Evolutionary conservation across 805 yeast species (phyloP).

Genomic region (Lachancea cidri): DNA sequence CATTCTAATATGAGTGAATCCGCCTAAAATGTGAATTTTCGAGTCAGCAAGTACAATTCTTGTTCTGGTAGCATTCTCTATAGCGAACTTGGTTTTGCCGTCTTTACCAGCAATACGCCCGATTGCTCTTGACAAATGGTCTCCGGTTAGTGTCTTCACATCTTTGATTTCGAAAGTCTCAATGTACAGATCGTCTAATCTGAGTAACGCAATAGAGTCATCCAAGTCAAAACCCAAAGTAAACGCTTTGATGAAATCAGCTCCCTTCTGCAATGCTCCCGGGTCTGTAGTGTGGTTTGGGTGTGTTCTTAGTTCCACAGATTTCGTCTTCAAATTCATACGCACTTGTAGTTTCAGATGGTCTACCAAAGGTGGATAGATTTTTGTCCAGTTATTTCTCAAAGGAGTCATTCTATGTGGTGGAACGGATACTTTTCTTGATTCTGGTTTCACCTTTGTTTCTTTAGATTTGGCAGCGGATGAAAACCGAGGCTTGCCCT

Average conservation of each 20-base stretch:
- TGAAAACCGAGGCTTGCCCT: conserved; percentile 82
- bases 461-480: conserved; percentile 58
- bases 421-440: conserved; percentile 88
- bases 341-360: conserved; percentile 92
- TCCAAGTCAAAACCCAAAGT: conserved; percentile 95
- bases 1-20: conserved; percentile 93
- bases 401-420: conserved; percentile 97
- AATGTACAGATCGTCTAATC: conserved; percentile 92
- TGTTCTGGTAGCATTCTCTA: conserved; percentile 97
- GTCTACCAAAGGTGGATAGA: conserved; percentile 93
- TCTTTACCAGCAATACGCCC: conserved; percentile 99
- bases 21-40: conserved; percentile 94
- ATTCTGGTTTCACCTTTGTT: conserved; percentile 70
- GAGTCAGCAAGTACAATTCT: conserved; percentile 96
- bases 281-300: conserved; percentile 79
- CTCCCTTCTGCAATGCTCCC: conserved; percentile 96
- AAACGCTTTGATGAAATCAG: conserved; percentile 93
- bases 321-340: conserved; percentile 84
- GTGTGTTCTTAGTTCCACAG: conserved; percentile 82
- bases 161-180: conserved; percentile 97
- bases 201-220: conserved; percentile 89
- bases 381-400: conserved; percentile 84
- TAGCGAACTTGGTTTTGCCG: conserved; percentile 97
- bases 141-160: conserved; percentile 92
- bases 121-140: conserved; percentile 96